phyloP scores from a whole-genome alignment of 257 asterid genomes.

The Lavandula angustifolia region DNA sequence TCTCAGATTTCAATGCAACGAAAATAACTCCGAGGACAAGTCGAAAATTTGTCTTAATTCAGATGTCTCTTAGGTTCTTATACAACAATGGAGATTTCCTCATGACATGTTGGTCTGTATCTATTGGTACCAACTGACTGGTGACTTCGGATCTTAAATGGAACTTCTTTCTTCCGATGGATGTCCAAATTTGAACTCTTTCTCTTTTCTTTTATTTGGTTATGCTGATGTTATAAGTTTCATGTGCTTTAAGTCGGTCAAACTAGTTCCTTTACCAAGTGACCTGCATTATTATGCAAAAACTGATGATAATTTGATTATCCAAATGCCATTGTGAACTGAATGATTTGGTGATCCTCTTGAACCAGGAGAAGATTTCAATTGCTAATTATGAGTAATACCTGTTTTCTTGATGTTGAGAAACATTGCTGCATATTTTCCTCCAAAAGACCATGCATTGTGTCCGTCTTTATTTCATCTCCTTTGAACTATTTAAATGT shows the following conservation, averaged over 20 bases:
- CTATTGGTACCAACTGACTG: background rate
- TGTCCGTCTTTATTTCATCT: slow-evolving; percentile 14
- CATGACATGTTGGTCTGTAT: background rate
- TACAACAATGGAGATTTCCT: background rate
- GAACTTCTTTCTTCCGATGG: background rate
- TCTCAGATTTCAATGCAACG: background rate
- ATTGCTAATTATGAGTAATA: slow-evolving; percentile 9
- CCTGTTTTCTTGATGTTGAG: background rate
- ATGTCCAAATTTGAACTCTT: background rate
- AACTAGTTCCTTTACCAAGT: background rate
- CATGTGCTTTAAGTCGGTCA: background rate
- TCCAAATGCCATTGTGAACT: background rate
- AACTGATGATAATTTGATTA: background rate
- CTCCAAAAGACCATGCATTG: slow-evolving; percentile 1
- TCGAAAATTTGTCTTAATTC: background rate
- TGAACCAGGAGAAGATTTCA: slow-evolving; percentile 1
- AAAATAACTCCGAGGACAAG: background rate
- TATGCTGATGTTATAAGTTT: background rate
- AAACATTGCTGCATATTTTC: background rate
- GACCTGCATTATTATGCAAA: slow-evolving; percentile 7
- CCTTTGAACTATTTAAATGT: background rate
- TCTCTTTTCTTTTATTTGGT: background rate
- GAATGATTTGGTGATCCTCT: slow-evolving; percentile 6
- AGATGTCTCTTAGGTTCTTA: background rate
- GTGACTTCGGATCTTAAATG: background rate